phyloP scores from a whole-genome alignment of 1,139 yeast genomes.

The Yamadazyma trypodendri region DNA sequence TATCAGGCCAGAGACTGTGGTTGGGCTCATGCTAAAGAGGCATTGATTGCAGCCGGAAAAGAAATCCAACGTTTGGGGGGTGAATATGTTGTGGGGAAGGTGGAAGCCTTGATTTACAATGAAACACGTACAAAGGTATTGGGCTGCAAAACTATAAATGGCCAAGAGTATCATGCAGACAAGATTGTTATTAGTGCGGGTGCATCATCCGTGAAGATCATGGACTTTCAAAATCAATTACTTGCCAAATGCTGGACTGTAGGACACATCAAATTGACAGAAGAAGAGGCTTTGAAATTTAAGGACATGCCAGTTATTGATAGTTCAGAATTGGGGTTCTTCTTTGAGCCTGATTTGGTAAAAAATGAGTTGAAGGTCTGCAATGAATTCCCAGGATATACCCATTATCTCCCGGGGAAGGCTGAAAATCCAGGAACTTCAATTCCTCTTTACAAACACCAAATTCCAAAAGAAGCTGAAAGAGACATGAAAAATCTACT shows the following conservation, averaged over 20 bases:
- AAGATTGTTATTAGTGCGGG: conserved; percentile 32
- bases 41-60: conserved; percentile 14
- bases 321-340: conserved; percentile 26
- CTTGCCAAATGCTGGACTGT: conserved; percentile 29
- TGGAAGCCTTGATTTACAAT: conserved; percentile 11
- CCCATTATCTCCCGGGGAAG: conserved; percentile 9
- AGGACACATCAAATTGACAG: conserved; percentile 32
- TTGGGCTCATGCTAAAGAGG: conserved; percentile 9
- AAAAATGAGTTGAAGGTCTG: conserved; percentile 12
- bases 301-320: conserved; percentile 38
- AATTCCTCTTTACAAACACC: conserved; percentile 3
- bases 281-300: conserved; percentile 24
- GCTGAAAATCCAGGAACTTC: conserved; percentile 5
- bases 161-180: conserved; percentile 18
- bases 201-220: conserved; percentile 28
- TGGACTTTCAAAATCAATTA: conserved; percentile 29
- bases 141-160: conserved; percentile 4
- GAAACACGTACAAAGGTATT: conserved; percentile 10
- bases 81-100: conserved; percentile 25
- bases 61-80: conserved; percentile 29
- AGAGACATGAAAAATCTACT: conserved; percentile 13
- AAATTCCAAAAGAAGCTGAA: conserved; percentile 5
- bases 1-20: conserved; percentile 15
- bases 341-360: conserved; percentile 22
- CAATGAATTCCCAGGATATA: conserved; percentile 15